phyloP scores from a whole-genome alignment of 768 basidiomycete genomes.

The Gautieria morchelliformis region DNA sequence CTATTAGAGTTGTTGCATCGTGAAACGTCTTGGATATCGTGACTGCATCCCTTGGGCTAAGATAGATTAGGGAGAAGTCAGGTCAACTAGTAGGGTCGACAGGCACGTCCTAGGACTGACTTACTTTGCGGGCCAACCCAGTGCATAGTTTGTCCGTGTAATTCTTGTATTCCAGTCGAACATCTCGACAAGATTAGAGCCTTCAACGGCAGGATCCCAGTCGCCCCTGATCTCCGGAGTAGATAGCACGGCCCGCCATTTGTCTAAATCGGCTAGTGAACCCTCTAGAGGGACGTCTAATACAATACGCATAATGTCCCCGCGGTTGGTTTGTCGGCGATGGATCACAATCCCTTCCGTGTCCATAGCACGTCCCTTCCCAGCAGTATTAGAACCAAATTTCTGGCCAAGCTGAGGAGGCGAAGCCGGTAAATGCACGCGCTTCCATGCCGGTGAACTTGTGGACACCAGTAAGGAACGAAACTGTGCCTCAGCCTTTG shows the following conservation, averaged over 20 bases:
- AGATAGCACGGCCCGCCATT: constrained; percentile 71
- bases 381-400: constrained; percentile 38
- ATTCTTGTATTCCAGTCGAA: constrained; percentile 82
- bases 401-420: constrained; percentile 17
- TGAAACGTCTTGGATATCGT: constrained; percentile 83
- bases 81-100: neutral
- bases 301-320: constrained; percentile 75
- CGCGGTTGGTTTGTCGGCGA: constrained; percentile 54
- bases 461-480: constrained; percentile 67
- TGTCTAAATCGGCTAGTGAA: constrained; percentile 49
- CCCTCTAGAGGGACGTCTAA: constrained; percentile 74
- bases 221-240: constrained; percentile 84
- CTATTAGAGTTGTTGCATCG: constrained; percentile 74
- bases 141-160: constrained; percentile 78
- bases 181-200: constrained; percentile 72
- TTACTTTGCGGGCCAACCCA: constrained; percentile 97
- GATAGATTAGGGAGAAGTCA: neutral
- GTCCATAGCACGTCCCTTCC: constrained; percentile 44
- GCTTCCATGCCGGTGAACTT: constrained; percentile 70
- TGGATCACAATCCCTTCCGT: constrained; percentile 78
- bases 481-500: constrained; percentile 67
- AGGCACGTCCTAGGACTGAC: constrained; percentile 31
- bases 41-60: constrained; percentile 85
- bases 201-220: constrained; percentile 92
- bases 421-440: constrained; percentile 39